Evolutionary conservation across 2,329 filamentous ascomycete species (phyloP).

Genomic region (Trichoderma oligosporum): DNA sequence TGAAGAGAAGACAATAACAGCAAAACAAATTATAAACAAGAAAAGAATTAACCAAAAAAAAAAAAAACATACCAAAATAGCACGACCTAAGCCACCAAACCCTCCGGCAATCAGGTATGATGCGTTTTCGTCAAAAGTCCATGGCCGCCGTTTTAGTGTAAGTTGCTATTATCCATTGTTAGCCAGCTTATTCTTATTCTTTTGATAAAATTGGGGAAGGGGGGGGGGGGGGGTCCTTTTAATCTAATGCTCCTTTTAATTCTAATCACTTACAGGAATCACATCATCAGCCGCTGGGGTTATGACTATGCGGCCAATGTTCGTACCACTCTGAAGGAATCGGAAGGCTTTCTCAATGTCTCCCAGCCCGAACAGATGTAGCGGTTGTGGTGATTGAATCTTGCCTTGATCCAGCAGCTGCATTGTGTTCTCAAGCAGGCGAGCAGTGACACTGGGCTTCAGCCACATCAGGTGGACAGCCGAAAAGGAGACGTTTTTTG

Average conservation of each 20-base stretch:
- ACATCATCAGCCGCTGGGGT: background rate
- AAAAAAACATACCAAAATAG: too few species aligned
- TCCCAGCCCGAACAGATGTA: conserved; percentile 2
- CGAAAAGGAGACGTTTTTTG: conserved; percentile 23
- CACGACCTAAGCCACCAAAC: conserved; percentile 25
- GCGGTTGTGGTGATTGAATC: background rate
- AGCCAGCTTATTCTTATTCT: too few species aligned
- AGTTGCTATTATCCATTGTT: conserved; percentile 2
- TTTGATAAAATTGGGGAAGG: too few species aligned
- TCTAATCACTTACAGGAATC: conserved; percentile 14
- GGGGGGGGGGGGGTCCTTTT: too few species aligned
- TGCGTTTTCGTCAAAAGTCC: conserved; percentile 9
- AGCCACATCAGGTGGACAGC: conserved; percentile 24
- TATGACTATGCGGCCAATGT: background rate
- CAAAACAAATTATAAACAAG: conserved; percentile 24
- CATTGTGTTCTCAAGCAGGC: conserved; percentile 17
- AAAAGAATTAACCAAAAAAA: too few species aligned
- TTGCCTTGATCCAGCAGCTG: conserved; percentile 18
- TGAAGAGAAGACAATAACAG: too few species aligned
- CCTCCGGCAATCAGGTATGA: conserved; percentile 28
- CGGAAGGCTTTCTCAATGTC: conserved; percentile 19
- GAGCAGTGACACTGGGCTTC: background rate
- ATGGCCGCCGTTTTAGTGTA: background rate
- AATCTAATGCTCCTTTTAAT: too few species aligned
- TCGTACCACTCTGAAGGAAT: conserved; percentile 18